Evolutionary conservation across 2,329 filamentous ascomycete genomes (phyloP).

Genomic region (Colletotrichum viniferum): DNA sequence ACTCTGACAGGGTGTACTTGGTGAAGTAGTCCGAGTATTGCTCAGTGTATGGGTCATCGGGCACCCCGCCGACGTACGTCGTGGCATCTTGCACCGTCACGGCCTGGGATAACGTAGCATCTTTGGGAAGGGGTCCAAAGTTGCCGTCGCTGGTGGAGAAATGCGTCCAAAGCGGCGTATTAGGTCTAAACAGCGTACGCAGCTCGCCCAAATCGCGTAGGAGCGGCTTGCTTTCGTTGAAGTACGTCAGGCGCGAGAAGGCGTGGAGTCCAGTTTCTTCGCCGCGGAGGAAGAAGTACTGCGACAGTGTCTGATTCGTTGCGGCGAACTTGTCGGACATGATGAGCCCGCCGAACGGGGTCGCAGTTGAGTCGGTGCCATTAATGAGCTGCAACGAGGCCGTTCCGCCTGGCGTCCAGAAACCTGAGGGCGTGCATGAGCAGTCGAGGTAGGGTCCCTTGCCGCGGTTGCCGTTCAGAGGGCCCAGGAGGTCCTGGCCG

Average conservation of each 20-base stretch:
- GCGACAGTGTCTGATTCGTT: slow-evolving; percentile 64
- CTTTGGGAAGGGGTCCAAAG: slow-evolving; percentile 48
- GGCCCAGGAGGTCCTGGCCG: slow-evolving; percentile 54
- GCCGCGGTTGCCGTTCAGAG: slow-evolving; percentile 36
- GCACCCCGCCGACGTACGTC: slow-evolving; percentile 62
- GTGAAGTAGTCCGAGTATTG: slow-evolving; percentile 67
- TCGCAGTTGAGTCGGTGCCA: slow-evolving; percentile 51
- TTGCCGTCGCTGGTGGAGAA: slow-evolving; percentile 61
- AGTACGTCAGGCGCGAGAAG: slow-evolving; percentile 64
- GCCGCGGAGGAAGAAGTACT: slow-evolving; percentile 69
- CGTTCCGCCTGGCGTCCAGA: slow-evolving; percentile 61
- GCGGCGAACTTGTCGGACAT: slow-evolving; percentile 63
- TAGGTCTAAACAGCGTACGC: slow-evolving; percentile 65
- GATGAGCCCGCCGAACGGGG: slow-evolving; percentile 60
- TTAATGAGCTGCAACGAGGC: slow-evolving; percentile 50
- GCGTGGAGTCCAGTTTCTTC: slow-evolving; percentile 67
- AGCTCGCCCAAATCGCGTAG: slow-evolving; percentile 65
- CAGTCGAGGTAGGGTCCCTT: slow-evolving; percentile 66
- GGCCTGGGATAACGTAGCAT: slow-evolving; percentile 44
- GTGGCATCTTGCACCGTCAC: slow-evolving; percentile 67
- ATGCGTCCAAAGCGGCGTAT: slow-evolving; percentile 65
- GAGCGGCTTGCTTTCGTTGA: slow-evolving; percentile 60
- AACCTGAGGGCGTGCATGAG: slow-evolving; percentile 63
- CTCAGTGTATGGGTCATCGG: slow-evolving; percentile 58
- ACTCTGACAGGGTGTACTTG: slow-evolving; percentile 67